phyloP scores from a whole-genome alignment of 2,329 filamentous ascomycete species.

The Stachybotrys echinatus region DNA sequence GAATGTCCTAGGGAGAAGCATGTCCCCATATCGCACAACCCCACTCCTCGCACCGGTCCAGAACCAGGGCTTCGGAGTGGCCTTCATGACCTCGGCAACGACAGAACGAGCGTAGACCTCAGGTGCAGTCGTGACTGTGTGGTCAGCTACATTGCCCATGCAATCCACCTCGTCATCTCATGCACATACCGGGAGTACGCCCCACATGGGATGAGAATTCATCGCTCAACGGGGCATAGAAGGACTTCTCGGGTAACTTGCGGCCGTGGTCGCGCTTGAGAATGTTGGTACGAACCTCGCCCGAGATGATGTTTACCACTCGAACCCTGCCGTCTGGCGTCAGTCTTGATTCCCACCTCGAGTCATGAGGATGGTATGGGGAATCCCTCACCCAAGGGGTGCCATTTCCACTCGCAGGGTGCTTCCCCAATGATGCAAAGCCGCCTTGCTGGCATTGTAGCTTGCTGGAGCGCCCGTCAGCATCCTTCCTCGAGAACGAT shows the following conservation, averaged over 20 bases:
- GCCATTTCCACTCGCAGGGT: constrained; percentile 14
- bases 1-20: too few relatives aligned
- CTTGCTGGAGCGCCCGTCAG: not conserved
- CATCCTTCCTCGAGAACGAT: not conserved
- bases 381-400: constrained; percentile 10
- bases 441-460: constrained; percentile 12
- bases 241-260: not conserved
- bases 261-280: constrained; percentile 6
- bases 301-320: constrained; percentile 6
- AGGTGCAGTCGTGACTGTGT: too few relatives aligned
- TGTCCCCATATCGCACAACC: too few relatives aligned
- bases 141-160: too few relatives aligned
- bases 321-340: too few relatives aligned
- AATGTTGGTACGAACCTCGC: constrained; percentile 6
- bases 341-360: too few relatives aligned
- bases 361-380: not conserved
- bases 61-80: too few relatives aligned
- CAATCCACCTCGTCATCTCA: too few relatives aligned
- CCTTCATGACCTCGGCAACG: too few relatives aligned
- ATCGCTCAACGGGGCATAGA: not conserved
- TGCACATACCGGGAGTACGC: not conserved
- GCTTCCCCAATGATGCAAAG: constrained; percentile 3
- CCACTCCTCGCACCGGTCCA: too few relatives aligned
- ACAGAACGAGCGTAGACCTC: too few relatives aligned
- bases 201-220: not conserved